Conservation (phyloP, 345 rosid species). For the Eutrema japonicum region DNA sequence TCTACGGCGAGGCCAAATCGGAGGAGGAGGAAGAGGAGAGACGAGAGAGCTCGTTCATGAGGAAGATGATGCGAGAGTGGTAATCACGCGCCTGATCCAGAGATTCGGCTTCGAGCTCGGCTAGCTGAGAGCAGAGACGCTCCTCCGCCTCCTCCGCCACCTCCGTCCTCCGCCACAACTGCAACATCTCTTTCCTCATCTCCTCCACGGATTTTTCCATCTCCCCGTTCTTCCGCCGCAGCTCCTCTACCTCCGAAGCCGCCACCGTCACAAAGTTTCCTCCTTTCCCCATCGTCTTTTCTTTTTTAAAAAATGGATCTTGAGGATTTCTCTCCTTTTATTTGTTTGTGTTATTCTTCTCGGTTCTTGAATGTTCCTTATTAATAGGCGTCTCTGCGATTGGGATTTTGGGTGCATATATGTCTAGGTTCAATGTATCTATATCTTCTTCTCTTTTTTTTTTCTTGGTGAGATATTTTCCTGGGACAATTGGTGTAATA, state of each 20-base stretch:
- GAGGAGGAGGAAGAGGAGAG: slow-evolving; percentile 33
- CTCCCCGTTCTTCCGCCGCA: slow-evolving; percentile 45
- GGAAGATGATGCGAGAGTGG: slow-evolving; percentile 63
- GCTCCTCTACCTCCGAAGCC: slow-evolving; percentile 41
- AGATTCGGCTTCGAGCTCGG: slow-evolving; percentile 88
- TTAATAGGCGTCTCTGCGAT: slow-evolving; percentile 20
- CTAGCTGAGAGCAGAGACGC: slow-evolving; percentile 79
- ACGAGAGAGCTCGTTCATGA: slow-evolving; percentile 65
- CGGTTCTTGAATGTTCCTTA: slow-evolving; percentile 22
- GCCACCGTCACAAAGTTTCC: slow-evolving; percentile 39
- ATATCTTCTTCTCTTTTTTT: neutral
- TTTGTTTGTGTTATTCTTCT: slow-evolving; percentile 12
- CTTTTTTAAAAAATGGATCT: neutral
- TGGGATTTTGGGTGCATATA: neutral
- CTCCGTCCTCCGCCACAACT: slow-evolving; percentile 55
- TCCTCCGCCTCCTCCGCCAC: slow-evolving; percentile 89
- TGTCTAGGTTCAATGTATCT: slow-evolving; percentile 87
- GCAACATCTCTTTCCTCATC: slow-evolving; percentile 59
- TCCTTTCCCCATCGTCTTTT: slow-evolving; percentile 34
- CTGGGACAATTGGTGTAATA: too few species aligned
- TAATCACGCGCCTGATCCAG: slow-evolving; percentile 69
- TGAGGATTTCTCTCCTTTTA: neutral
- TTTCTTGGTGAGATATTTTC: slow-evolving; percentile 5
- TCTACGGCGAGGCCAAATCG: slow-evolving; percentile 30
- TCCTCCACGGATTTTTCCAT: slow-evolving; percentile 67